phyloP scores from a whole-genome alignment of 441 rosid genomes.

The Populus trichocarpa region DNA sequence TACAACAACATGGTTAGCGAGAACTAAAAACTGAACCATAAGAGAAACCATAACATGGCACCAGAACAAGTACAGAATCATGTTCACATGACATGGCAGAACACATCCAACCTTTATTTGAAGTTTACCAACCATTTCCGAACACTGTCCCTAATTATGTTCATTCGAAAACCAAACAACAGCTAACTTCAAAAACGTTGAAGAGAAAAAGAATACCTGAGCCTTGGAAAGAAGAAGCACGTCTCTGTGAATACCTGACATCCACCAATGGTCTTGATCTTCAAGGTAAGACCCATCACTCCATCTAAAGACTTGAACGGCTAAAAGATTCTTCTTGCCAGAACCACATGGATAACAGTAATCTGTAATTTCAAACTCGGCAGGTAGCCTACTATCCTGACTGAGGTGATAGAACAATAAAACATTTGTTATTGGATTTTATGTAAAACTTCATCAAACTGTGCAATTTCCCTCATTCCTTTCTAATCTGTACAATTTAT shows the following conservation, averaged over 20 bases:
- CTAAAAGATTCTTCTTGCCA: slow-evolving; percentile 76
- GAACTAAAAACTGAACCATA: neutral
- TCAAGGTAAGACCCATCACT: slow-evolving; percentile 99
- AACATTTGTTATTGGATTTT: slow-evolving; percentile 23
- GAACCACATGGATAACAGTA: slow-evolving; percentile 72
- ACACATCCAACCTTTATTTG: neutral
- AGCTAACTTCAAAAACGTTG: neutral
- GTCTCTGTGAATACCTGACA: slow-evolving; percentile 95
- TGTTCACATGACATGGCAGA: neutral
- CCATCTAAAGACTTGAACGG: slow-evolving; percentile 99
- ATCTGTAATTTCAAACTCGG: slow-evolving; percentile 95
- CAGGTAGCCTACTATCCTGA: slow-evolving; percentile 97
- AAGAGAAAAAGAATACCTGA: slow-evolving; percentile 44
- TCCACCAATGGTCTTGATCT: slow-evolving; percentile 99
- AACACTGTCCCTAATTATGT: neutral
- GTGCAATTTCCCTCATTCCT: neutral
- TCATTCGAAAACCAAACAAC: neutral
- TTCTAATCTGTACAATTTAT: neutral
- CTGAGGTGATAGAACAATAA: slow-evolving; percentile 41
- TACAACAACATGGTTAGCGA: neutral
- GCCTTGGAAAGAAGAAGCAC: slow-evolving; percentile 98
- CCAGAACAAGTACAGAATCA: neutral
- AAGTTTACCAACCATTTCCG: neutral
- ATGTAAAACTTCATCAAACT: neutral
- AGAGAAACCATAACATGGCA: neutral